Evolutionary conservation across 208 protist species (phyloP).

Genomic region (Leishmania turanica): DNA sequence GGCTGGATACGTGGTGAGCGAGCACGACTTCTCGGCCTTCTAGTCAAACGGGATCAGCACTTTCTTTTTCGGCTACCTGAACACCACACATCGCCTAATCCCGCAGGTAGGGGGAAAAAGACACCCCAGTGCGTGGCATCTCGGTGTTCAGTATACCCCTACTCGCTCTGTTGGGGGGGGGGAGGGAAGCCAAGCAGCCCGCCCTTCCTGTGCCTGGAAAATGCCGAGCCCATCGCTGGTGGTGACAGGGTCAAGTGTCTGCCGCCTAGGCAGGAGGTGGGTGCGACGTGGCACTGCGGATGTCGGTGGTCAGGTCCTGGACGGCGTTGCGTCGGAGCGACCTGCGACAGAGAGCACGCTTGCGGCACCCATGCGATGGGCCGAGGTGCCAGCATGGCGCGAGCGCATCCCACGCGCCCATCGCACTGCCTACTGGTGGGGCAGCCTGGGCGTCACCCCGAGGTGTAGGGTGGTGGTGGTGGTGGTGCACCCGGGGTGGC

Average conservation of each 20-base stretch:
- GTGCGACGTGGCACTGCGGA: not conserved
- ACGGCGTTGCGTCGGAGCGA: not conserved
- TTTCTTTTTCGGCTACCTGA: not conserved
- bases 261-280: not conserved
- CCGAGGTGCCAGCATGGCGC: not conserved
- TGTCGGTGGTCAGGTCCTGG: no score
- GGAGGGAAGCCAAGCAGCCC: not conserved
- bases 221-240: not conserved
- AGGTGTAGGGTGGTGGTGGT: no score
- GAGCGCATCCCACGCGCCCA: not conserved
- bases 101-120: not conserved
- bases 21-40: conserved; percentile 22
- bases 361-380: not conserved
- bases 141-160: no score
- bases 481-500: not conserved
- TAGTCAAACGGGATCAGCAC: not conserved
- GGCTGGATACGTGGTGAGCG: conserved; percentile 19
- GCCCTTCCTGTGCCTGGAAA: not conserved
- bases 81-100: not conserved
- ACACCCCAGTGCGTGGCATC: not conserved
- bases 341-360: not conserved
- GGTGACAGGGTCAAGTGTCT: not conserved
- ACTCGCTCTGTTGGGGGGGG: no score
- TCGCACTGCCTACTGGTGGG: not conserved
- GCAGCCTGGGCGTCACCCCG: not conserved